Evolutionary conservation across 2,329 filamentous ascomycete genomes (phyloP).

Genomic region (Exophiala bonariae): DNA sequence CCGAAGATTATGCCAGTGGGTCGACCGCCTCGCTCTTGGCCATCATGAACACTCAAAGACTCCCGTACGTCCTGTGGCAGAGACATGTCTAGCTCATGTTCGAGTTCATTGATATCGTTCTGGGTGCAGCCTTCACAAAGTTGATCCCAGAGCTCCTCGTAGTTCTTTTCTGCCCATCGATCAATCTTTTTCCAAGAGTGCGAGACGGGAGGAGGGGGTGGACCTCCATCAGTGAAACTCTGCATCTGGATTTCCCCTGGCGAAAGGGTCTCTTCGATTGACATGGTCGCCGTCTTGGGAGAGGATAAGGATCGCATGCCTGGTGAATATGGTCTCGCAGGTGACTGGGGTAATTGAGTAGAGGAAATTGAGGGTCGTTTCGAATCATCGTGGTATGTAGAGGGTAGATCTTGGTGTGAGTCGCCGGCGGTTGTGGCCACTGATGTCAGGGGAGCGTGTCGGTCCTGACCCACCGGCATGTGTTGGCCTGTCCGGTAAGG

Average conservation of each 20-base stretch:
- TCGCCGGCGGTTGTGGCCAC: constrained; percentile 83
- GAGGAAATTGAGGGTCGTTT: constrained; percentile 53
- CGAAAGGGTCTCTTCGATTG: constrained; percentile 45
- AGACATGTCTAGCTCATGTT: constrained; percentile 92
- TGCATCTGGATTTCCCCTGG: constrained; percentile 93
- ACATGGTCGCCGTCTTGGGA: constrained; percentile 18
- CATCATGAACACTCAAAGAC: constrained; percentile 86
- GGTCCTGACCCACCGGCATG: constrained; percentile 80
- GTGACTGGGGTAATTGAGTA: constrained; percentile 57
- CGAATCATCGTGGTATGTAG: constrained; percentile 75
- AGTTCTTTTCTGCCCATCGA: constrained; percentile 90
- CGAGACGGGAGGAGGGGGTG: constrained; percentile 79
- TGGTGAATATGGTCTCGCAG: constrained; percentile 77
- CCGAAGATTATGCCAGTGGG: constrained; percentile 93
- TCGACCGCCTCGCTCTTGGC: constrained; percentile 89
- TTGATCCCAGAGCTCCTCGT: constrained; percentile 91
- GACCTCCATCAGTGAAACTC: constrained; percentile 86
- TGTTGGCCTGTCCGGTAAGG: constrained; percentile 89
- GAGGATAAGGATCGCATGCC: constrained; percentile 72
- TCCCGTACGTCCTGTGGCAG: constrained; percentile 91
- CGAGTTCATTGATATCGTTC: constrained; percentile 95
- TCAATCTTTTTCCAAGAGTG: constrained; percentile 97
- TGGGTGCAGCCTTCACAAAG: constrained; percentile 86
- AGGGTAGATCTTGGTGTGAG: constrained; percentile 80
- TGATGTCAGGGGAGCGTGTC: constrained; percentile 79